A percentile compares a stretch with the other conserved stretches of the same genome.
Evolutionary conservation across 164 flowering plant genomes (phyloP).

Genomic region (Piper longum): DNA sequence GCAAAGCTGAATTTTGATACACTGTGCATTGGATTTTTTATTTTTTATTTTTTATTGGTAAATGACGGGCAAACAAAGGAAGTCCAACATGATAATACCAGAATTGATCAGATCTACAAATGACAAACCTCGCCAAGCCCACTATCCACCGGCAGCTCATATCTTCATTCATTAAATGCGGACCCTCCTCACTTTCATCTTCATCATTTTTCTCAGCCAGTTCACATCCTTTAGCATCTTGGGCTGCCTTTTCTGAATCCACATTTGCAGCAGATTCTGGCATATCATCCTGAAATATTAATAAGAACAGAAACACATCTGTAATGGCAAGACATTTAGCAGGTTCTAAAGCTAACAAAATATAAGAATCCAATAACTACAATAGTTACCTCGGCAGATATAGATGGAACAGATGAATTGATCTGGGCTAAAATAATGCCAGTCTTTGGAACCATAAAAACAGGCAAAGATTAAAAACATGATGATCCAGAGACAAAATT

Average conservation of each 20-base stretch:
- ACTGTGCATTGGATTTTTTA: background rate
- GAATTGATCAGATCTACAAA: background rate
- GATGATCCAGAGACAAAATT: background rate
- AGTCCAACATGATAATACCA: too few species aligned
- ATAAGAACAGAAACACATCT: background rate
- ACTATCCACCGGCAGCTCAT: constrained; percentile 59
- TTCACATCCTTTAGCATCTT: constrained; percentile 17
- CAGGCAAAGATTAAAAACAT: constrained; percentile 15
- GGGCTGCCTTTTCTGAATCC: constrained; percentile 8
- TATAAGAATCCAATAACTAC: background rate
- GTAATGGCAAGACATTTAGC: background rate
- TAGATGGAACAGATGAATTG: constrained; percentile 51
- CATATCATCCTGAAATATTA: constrained; percentile 22
- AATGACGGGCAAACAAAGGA: too few species aligned
- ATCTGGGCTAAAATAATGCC: constrained; percentile 71
- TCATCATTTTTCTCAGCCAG: constrained; percentile 13
- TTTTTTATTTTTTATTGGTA: too few species aligned
- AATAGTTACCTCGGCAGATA: constrained; percentile 31
- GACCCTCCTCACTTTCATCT: constrained; percentile 6
- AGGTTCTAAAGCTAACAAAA: constrained; percentile 1
- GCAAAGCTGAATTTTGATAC: background rate
- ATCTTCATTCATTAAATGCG: constrained; percentile 39
- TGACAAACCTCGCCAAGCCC: constrained; percentile 87
- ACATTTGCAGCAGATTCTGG: constrained; percentile 13
- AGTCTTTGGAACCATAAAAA: constrained; percentile 63